Evolutionary conservation across 192 early-diverging fungal genomes (phyloP), one percentile per base, ranked within the genome.

Genomic region (Chytriomyces confervae): DNA sequence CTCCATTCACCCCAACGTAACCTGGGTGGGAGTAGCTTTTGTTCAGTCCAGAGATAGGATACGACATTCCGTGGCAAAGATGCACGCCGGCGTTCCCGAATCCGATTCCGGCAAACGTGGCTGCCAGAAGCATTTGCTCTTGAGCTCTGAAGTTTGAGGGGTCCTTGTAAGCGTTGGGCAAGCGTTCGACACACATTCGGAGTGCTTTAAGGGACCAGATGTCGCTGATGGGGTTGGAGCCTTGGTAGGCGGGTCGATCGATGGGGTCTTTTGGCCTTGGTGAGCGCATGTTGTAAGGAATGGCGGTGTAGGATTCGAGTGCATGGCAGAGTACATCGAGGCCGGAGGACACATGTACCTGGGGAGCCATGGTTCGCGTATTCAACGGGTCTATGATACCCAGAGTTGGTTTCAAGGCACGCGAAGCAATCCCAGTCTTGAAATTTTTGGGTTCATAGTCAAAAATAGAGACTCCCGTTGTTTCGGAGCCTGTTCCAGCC

Each of bases 401-500:
- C 47, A 96, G 86, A 66, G 91, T 83, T 3, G 95, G 95, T 65
- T 94, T 94, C 50, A 96, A 81, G 44, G 92, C 90, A 62, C 95
- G 91, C 66, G 88, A 89, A 66, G 95, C 93, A 76, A 96, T 96
- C 13, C 95, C 95, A 5, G 95, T 96, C 88, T 96, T 96, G 81
- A 92, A 91, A 50, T 89, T 84, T 69, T 92, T 87, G 11, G 91
- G 91, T 63, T 91, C 91, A 84, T 94, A 93, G 76, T 96, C 95
- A 76, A 96, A 96, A 78, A 96, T 96, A n/a, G 95, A 87, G 5
- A 92, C 92, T n/a, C 95, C 95, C 1, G 95, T 96, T 13, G 93
- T 95, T 79, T 96, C 95, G 23, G 89, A 91, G 69, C 95, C 95
- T 11, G 95, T 96, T 3, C 93, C 89, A 60, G 88, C 83, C 10